These are phyloP conservation scores for Nemophila menziesii DNA, from an alignment of 257 asterid genomes.

Conservation along the genomic window DNA sequence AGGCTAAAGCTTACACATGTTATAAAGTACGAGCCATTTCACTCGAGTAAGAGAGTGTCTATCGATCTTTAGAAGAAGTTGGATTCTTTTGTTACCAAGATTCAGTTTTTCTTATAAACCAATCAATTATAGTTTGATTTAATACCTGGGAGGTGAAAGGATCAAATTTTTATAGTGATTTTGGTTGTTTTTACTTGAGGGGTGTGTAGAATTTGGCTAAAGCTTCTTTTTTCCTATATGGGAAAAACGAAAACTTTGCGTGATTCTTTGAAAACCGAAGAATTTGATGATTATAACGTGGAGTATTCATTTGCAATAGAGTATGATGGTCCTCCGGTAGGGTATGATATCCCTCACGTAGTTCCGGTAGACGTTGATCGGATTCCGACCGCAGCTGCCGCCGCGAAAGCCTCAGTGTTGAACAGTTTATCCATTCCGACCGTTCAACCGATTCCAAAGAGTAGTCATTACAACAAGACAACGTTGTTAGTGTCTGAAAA, in stretches of 20 bases:
- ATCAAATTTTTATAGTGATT: constrained; percentile 6
- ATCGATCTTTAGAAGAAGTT: too few species aligned
- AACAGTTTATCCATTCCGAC: constrained; percentile 45
- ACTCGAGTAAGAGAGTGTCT: too few species aligned
- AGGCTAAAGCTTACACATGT: too few species aligned
- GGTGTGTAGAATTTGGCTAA: constrained; percentile 10
- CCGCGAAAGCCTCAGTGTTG: constrained; percentile 18
- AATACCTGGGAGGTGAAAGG: too few species aligned
- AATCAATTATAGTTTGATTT: too few species aligned
- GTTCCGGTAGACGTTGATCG: constrained; percentile 62
- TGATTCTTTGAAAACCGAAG: constrained; percentile 18
- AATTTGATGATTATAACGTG: constrained; percentile 22
- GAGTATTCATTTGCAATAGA: constrained; percentile 86
- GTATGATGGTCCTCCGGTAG: constrained; percentile 74
- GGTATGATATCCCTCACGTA: constrained; percentile 57
- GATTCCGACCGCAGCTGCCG: constrained; percentile 70
- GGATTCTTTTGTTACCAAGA: too few species aligned
- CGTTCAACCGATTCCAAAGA: constrained; percentile 59
- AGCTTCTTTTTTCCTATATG: too few species aligned
- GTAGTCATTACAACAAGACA: constrained; percentile 16
- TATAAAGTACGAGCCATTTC: too few species aligned
- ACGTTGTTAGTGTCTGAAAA: constrained; percentile 14
- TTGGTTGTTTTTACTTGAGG: constrained; percentile 10
- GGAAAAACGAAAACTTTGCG: constrained; percentile 15
- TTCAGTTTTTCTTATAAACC: too few species aligned